Conservation (phyloP, 345 rosid species). For the Bruguiera sexangula region DNA sequence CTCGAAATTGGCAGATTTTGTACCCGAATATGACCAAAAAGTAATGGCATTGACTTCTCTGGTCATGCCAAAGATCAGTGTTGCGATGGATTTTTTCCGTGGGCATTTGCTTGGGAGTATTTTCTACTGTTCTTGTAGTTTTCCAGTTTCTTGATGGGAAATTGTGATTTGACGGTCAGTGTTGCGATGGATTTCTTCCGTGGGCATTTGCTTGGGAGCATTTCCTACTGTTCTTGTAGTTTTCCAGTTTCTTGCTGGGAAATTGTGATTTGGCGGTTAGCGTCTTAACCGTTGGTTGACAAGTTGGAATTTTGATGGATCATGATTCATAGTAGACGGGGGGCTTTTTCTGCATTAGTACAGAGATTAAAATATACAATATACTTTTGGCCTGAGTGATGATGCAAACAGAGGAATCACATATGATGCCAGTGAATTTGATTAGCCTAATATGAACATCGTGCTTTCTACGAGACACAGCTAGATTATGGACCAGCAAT, state of each 20-base stretch:
- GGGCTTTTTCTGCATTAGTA: too few relatives aligned
- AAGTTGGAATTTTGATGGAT: not conserved
- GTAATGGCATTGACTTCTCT: constrained; percentile 57
- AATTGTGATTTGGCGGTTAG: not conserved
- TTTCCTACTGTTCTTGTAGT: too few relatives aligned
- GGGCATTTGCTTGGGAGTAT: not conserved
- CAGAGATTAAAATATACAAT: too few relatives aligned
- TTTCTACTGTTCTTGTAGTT: not conserved
- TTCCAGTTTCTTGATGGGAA: too few relatives aligned
- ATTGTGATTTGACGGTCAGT: not conserved
- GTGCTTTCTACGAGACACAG: too few relatives aligned
- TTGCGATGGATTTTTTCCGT: not conserved
- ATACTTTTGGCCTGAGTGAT: too few relatives aligned
- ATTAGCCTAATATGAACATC: too few relatives aligned
- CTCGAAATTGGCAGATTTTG: constrained; percentile 66
- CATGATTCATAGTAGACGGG: not conserved
- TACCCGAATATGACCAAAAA: constrained; percentile 59
- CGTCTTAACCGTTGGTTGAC: not conserved
- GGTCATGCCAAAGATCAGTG: constrained; percentile 10
- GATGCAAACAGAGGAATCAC: too few relatives aligned
- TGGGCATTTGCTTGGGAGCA: too few relatives aligned
- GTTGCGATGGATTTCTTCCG: too few relatives aligned
- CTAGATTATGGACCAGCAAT: too few relatives aligned
- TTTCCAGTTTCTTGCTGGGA: not conserved
- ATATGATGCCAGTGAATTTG: too few relatives aligned